Percentiles rank a stretch among this genome's conserved stretches.
Conservation (phyloP, 1,139 yeast species). For the Debaryomyces singareniensis region DNA sequence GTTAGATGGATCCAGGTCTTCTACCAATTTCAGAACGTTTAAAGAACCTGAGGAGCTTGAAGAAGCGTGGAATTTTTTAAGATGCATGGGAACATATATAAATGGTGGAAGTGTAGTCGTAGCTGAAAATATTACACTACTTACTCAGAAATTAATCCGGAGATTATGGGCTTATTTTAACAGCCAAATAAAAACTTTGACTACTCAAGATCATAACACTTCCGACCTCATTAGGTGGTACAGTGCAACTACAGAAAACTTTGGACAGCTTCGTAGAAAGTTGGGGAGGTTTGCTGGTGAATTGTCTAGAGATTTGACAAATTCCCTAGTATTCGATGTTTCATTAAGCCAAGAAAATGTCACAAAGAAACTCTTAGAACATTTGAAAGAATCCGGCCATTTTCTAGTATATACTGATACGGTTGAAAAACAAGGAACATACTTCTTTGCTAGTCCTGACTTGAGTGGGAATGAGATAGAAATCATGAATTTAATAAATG, state of each 20-base stretch:
- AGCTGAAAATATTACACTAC: slow-evolving; percentile 65
- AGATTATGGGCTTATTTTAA: slow-evolving; percentile 67
- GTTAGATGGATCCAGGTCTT: slow-evolving; percentile 65
- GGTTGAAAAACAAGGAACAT: slow-evolving; percentile 69
- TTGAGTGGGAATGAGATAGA: slow-evolving; percentile 40
- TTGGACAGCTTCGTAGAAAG: slow-evolving; percentile 81
- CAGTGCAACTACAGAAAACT: slow-evolving; percentile 74
- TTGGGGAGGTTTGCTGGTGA: slow-evolving; percentile 70
- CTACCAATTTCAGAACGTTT: slow-evolving; percentile 67
- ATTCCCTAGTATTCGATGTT: slow-evolving; percentile 64
- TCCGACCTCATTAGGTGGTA: slow-evolving; percentile 75
- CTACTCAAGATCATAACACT: slow-evolving; percentile 36
- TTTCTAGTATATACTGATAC: slow-evolving; percentile 73
- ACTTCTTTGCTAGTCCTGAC: slow-evolving; percentile 63
- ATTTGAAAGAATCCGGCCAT: slow-evolving; percentile 61
- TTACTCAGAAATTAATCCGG: slow-evolving; percentile 62
- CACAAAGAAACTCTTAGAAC: slow-evolving; percentile 49
- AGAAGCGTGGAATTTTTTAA: slow-evolving; percentile 70
- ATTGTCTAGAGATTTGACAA: slow-evolving; percentile 67
- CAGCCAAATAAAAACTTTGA: slow-evolving; percentile 65
- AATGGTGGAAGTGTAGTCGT: slow-evolving; percentile 84
- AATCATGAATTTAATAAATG: slow-evolving; percentile 37
- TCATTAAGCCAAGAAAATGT: slow-evolving; percentile 42
- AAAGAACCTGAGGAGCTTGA: slow-evolving; percentile 89
- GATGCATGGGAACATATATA: slow-evolving; percentile 63